Evolutionary conservation across 2,329 filamentous ascomycete genomes (phyloP), one percentile per base, ranked within the genome.

Genomic region (Phialophora expanda): DNA sequence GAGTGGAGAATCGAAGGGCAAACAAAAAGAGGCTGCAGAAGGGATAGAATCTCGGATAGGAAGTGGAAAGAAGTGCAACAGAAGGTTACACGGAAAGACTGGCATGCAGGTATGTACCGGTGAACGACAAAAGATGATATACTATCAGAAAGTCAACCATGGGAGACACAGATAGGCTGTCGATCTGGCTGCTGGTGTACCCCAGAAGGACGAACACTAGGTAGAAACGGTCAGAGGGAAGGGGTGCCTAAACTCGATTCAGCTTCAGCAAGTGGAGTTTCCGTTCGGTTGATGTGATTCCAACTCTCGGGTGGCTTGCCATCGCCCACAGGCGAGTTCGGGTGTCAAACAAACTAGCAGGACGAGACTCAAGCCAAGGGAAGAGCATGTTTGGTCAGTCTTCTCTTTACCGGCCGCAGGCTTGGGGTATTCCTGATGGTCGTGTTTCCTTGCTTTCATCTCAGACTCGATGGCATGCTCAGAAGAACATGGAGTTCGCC

Each of bases 111-210:
- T 57, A 66, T 66, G 51, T 66, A 69, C 61, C 65, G 65, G 60
- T 66, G 65, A 58, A 46, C 41, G 57, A 44, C 20, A 3, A 54
- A 67, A 62, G 66, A 71, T 59, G 55, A 69, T 66, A 63, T 70
- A n/a, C n/a, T n/a, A 70, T 63, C 65, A 51, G n/a, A 51, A 51
- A 24, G 20, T 51, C 24, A 7, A 4, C 20, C 20, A 51, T 26
- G 48, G 48, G 14, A 51, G 20, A 51, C 20, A 26, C 48, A 28
- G 48, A 20, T 55, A 55, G 53, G 53, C 53, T 22, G 53, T 55
- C 53, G 53, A 55, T 55, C 53, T 32, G 53, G 53, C 24, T 44
- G 38, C 38, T 20, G 38, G 38, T 44, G 17, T 44, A 44, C 20
- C 48, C 48, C 48, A 51, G 48, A 51, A 28, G 48, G 20, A 51